Base-by-base conservation (phyloP, 345 rosid species). In the Lenwebbia sp. region DNA sequence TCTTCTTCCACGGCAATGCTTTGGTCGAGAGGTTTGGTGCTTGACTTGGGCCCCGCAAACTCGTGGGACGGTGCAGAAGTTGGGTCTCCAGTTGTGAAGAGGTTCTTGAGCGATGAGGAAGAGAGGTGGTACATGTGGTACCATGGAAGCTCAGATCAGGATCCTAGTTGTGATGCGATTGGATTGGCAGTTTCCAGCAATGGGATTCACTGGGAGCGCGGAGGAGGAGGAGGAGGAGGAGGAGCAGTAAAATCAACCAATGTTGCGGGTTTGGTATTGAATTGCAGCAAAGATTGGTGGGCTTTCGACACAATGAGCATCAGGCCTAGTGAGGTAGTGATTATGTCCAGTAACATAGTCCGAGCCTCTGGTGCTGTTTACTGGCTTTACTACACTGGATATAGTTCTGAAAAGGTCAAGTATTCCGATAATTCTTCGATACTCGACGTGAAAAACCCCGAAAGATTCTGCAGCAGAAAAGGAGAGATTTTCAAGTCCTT, bases 71-170 rank as follows among this genome's bases (percentile, higher is more conserved):
- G 91, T 88, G 90, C 87, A 13, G 95, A 94, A 86, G 91, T 95
- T 84, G 97, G 98, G 60, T 94, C 97, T n/a, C 97, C 99, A 0
- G 96, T 95, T 30, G 93, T 96, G 85, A 96, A 94, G 91, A 93
- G 98, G 86, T 95, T 94, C 89, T 87, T 93, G 84, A 89, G 97
- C 50, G 97, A 95, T 60, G 94, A 94, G 65, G 95, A 92, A 88
- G 99, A 95, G 92, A 95, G 98, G 88, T 94, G 97, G 99, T 91
- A 88, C 86, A 93, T 95, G 98, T 96, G 98, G 99, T 94, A 96
- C 93, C 89, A 92, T 52, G 98, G 97, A 82, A 92, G 88, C 89
- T 60, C 57, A 51, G 90, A 94, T 12, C 85, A 83, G 56, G 87
- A 54, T 55, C 86, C 89, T 15, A 88, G 85, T 58, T 89, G 91